Percentiles rank a stretch among this genome's conserved stretches.
These are phyloP conservation scores for Mycena amicta DNA, from an alignment of 768 basidiomycete genomes.

Conservation along the genomic window DNA sequence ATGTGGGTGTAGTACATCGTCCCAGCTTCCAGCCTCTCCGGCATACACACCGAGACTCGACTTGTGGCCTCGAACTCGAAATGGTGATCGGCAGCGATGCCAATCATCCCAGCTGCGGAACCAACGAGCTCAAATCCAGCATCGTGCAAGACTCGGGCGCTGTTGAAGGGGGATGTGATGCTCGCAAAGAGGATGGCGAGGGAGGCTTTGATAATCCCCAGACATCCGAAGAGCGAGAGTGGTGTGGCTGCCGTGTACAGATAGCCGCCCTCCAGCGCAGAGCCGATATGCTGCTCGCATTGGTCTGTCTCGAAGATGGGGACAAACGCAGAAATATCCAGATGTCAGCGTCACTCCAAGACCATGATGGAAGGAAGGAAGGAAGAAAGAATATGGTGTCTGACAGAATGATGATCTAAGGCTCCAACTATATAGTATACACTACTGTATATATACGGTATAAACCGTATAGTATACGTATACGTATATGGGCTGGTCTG, in stretches of 20 bases:
- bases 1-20: not conserved
- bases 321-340: slow-evolving; percentile 13
- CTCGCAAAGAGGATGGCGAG: slow-evolving; percentile 9
- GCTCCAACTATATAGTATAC: too few relatives aligned
- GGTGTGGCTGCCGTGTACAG: slow-evolving; percentile 16
- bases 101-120: not conserved
- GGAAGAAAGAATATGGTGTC: too few relatives aligned
- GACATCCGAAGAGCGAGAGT: slow-evolving; percentile 17
- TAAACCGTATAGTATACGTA: too few relatives aligned
- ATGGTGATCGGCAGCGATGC: not conserved
- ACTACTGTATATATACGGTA: too few relatives aligned
- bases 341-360: too few relatives aligned
- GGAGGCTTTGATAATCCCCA: slow-evolving; percentile 12
- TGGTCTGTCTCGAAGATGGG: slow-evolving; percentile 17
- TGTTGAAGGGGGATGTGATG: not conserved
- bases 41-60: not conserved
- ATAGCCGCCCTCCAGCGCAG: slow-evolving; percentile 8
- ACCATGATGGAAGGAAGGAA: too few relatives aligned
- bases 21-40: not conserved
- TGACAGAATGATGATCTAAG: too few relatives aligned
- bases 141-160: not conserved
- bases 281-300: slow-evolving; percentile 14
- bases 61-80: not conserved
- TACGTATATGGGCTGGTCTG: too few relatives aligned
- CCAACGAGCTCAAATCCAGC: not conserved